phyloP scores from a whole-genome alignment of 176 grass and related monocot genomes.

The Aegilops tauschii region DNA sequence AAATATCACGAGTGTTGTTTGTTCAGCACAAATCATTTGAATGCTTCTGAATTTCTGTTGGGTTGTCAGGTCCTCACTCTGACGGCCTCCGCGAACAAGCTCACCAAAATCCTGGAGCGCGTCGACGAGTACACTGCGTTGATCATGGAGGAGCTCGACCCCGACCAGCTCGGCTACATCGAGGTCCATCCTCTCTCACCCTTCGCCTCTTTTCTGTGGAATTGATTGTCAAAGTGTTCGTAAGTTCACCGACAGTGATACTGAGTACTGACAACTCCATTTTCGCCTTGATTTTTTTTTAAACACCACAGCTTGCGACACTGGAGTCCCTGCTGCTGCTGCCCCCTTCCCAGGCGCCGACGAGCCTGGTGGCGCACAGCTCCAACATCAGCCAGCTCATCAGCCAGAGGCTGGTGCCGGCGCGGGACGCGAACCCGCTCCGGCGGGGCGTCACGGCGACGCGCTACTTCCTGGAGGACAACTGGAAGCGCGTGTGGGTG shows the following conservation, averaged over 20 bases:
- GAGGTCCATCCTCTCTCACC: conserved; percentile 40
- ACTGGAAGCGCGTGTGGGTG: conserved; percentile 95
- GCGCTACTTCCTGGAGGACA: conserved; percentile 88
- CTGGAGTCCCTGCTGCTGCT: conserved; percentile 74
- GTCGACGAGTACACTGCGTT: conserved; percentile 91
- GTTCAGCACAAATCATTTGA: no score
- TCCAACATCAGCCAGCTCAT: conserved; percentile 86
- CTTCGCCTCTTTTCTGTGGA: neutral
- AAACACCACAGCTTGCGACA: conserved; percentile 49
- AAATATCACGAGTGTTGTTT: no score
- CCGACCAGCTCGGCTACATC: conserved; percentile 70
- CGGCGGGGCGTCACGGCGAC: conserved; percentile 26
- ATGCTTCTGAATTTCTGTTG: no score
- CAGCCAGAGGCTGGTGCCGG: conserved; percentile 75
- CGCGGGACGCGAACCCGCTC: conserved; percentile 41
- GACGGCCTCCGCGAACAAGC: conserved; percentile 86
- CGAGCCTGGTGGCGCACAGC: conserved; percentile 38
- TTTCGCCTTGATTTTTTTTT: neutral
- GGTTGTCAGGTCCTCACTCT: conserved; percentile 67
- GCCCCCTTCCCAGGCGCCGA: conserved; percentile 33
- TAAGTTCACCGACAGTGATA: neutral
- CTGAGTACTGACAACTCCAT: neutral
- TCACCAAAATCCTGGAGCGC: conserved; percentile 86
- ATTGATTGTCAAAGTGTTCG: neutral
- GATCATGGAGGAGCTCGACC: conserved; percentile 97